Conservation (phyloP, 306 rosid genomes). For the Cicer chorassanicum region DNA sequence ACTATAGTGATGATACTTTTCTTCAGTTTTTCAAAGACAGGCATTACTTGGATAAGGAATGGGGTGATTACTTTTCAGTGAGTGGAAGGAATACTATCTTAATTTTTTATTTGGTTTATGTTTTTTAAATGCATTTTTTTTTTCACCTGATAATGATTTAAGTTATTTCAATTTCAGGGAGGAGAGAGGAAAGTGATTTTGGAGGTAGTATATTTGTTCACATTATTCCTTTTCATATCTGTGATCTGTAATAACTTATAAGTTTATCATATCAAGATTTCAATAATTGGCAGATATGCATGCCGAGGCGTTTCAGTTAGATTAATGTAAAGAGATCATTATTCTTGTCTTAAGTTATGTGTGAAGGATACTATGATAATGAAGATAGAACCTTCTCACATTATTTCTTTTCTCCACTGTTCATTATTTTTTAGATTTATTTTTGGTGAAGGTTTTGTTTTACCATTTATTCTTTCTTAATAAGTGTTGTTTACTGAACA, state of each 20-base stretch:
- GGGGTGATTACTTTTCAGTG: slow-evolving; percentile 87
- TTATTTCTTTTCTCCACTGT: slow-evolving; percentile 28
- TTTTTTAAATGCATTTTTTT: slow-evolving; percentile 14
- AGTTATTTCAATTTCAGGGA: slow-evolving; percentile 56
- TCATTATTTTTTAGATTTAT: slow-evolving; percentile 12
- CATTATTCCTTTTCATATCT: slow-evolving; percentile 4
- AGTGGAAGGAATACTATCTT: slow-evolving; percentile 49
- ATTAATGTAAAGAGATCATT: slow-evolving; percentile 20
- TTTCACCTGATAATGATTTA: background rate
- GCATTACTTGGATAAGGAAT: slow-evolving; percentile 94
- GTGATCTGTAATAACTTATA: slow-evolving; percentile 4
- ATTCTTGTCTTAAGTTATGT: background rate
- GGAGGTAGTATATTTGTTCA: slow-evolving; percentile 68
- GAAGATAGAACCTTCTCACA: slow-evolving; percentile 7
- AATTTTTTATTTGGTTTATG: background rate
- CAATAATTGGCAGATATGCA: background rate
- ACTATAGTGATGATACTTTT: slow-evolving; percentile 23
- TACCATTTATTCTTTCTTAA: slow-evolving; percentile 21
- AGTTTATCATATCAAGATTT: background rate
- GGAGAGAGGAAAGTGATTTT: slow-evolving; percentile 68
- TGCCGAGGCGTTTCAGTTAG: slow-evolving; percentile 12
- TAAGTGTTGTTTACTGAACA: slow-evolving; percentile 46
- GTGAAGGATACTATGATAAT: slow-evolving; percentile 11
- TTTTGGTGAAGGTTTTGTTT: slow-evolving; percentile 20
- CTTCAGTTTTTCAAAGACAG: slow-evolving; percentile 88